Conservation (phyloP, 2,329 filamentous ascomycete species). For the Ceratocystis huliohia region DNA sequence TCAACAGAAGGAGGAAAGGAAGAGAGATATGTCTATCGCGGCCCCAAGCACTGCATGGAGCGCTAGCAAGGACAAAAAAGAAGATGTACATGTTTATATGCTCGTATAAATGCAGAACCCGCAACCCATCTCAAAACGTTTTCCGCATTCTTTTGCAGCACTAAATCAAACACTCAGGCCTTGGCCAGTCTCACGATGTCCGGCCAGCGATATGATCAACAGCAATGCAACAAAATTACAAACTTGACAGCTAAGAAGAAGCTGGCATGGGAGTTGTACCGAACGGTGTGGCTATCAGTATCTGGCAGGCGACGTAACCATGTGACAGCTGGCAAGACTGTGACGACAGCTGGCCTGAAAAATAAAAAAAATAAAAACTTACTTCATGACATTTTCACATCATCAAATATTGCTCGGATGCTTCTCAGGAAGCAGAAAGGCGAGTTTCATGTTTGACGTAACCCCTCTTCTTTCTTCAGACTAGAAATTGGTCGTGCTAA, state of each 20-base stretch:
- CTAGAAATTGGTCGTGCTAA: too few species aligned
- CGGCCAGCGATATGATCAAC: background rate
- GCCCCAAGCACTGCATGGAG: too few species aligned
- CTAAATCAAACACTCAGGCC: background rate
- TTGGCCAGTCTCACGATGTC: background rate
- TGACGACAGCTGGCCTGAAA: background rate
- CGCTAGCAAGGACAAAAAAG: too few species aligned
- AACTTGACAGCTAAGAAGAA: background rate
- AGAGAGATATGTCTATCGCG: too few species aligned
- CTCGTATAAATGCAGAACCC: too few species aligned
- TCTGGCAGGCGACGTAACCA: background rate
- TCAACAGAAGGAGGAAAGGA: too few species aligned
- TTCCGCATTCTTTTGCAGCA: background rate
- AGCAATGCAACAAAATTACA: background rate
- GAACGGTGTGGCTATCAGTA: background rate
- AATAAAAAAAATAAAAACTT: background rate
- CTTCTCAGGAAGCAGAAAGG: background rate
- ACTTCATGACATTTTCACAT: background rate
- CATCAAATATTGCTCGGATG: background rate
- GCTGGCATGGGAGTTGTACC: background rate
- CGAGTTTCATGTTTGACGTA: constrained; percentile 1
- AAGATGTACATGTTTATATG: too few species aligned
- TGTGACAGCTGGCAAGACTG: background rate
- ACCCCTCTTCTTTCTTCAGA: background rate
- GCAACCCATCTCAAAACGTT: too few species aligned